Evolutionary conservation across 2,329 filamentous ascomycete species (phyloP), one percentile per base, ranked within the genome.

Genomic region (Myriosclerotinia curreyana): DNA sequence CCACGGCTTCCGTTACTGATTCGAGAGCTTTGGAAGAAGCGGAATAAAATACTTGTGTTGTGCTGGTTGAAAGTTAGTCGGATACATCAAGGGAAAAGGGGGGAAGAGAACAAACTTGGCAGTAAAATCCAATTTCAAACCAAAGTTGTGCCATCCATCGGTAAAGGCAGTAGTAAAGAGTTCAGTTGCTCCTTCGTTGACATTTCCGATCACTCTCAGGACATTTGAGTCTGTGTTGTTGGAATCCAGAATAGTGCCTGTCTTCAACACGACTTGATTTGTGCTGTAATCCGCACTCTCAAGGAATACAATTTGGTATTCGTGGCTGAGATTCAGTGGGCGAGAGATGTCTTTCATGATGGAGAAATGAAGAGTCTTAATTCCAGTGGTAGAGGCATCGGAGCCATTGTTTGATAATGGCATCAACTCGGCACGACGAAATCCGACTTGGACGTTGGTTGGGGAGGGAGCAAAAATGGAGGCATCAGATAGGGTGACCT

Each of bases 341-440:
- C 82, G 77, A 49, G 76, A 70, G 3, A 74, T 65, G 68, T 87
- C 83, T 70, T 83, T 81, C 73, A 79, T 78, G 40, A 88, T 71
- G 69, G 81, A 83, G 74, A 84, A 87, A 75, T 88, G 85, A 59
- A 87, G 78, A 1, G 84, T 86, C 76, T 86, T 86, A 65, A 86
- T 74, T 36, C 83, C 84, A 34, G 73, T 72, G 46, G 79, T 82
- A 28, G 80, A 82, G n/a, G 75, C 68, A 60, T 85, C 83, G 51
- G 79, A 79, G 61, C 82, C 77, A 22, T 74, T 76, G 76, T 82
- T 80, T 22, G 38, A 28, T 12, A 22, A 11, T 14, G 81, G 77
- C 62, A 84, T 79, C 60, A 86, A 78, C 66, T 86, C 84, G 1
- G 82, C 82, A 67, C 85, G 83, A 49, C 85, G 80, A 77, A 88